Base-by-base conservation (phyloP, 1,139 yeast genomes). In the Scheffersomyces illinoinensis region DNA sequence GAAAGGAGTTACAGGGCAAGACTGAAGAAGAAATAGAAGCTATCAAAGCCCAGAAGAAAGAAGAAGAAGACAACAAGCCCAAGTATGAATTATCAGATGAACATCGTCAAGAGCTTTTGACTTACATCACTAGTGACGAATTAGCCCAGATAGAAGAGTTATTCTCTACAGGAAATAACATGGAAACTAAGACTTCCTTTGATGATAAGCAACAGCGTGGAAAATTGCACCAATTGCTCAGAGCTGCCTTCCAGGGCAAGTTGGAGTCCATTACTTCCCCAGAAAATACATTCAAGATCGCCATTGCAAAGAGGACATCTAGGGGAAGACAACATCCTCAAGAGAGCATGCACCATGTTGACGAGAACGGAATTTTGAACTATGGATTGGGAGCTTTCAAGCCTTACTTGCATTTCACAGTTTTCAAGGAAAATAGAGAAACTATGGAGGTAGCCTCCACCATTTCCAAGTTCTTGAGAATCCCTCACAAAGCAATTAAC, bases 371-470 rank as follows among this genome's bases (percentile, higher is more conserved):
- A 1, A 76, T 79, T 3, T 61, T 83, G 4, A 79, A 81, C 64
- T 85, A 84, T 62, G 85, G 92, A 0, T 78, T 90, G 61, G 97
- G 97, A 4, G 86, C 88, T 18, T 80, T 81, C 61, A 87, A 88
- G 66, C 84, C 86, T 54, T 91, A 77, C 71, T 77, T 95, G 51
- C 95, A 90, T 68, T 90, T 93, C 69, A 86, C 91, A 4, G 79
- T 95, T 47, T 93, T 90, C 78, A 95, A 95, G 72, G 98, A 95
- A 70, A 96, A 96, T 75, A 90, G 95, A 71, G 99, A 95, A 68
- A 93, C 99, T 1, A 93, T 95, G 98, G 98, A 95, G 73, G 93
- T 91, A 8, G 96, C 96, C 0, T 84, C 87, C 39, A 76, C 90
- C 47, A 78, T 95, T 54, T 79, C 95, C 50, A 90, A 89, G 69